A percentile compares a stretch with the other conserved stretches of the same genome.
phyloP scores from a whole-genome alignment of 2,329 filamentous ascomycete species.

The Paraphoma sp. region DNA sequence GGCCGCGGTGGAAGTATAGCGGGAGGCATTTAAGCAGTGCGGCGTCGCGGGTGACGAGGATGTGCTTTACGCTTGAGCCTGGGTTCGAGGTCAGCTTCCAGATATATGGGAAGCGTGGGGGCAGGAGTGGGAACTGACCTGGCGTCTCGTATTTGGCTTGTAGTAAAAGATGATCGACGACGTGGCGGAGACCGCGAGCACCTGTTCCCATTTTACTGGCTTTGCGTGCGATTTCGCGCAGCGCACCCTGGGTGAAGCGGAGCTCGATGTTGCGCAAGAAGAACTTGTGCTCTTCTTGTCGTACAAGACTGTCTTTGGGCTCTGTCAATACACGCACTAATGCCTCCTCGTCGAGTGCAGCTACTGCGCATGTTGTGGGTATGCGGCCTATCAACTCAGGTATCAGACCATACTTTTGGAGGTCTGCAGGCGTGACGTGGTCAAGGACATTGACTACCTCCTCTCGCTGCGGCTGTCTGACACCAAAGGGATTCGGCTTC shows the following conservation, averaged over 20 bases:
- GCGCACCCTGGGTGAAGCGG: conserved; percentile 79
- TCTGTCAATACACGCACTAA: conserved; percentile 91
- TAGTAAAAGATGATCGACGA: conserved; percentile 55
- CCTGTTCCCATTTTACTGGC: conserved; percentile 76
- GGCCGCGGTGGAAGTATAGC: conserved; percentile 53
- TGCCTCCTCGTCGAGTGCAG: conserved; percentile 70
- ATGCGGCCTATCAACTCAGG: conserved; percentile 96
- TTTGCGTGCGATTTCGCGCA: conserved; percentile 81
- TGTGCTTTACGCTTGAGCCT: conserved; percentile 53
- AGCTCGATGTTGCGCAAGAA: conserved; percentile 78
- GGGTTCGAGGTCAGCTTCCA: conserved; percentile 8
- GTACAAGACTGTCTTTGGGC: conserved; percentile 84
- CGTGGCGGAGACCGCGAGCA: conserved; percentile 55
- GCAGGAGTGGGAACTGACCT: conserved; percentile 28
- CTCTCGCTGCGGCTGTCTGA: conserved; percentile 23
- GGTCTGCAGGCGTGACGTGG: conserved; percentile 74
- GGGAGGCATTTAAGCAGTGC: conserved; percentile 51
- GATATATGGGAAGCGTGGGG: background rate
- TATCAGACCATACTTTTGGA: conserved; percentile 89
- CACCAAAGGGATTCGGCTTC: conserved; percentile 29
- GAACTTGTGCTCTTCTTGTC: conserved; percentile 90
- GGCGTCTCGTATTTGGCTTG: conserved; percentile 58
- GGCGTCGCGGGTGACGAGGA: conserved; percentile 55
- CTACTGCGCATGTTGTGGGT: conserved; percentile 85
- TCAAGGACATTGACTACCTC: conserved; percentile 66